Conservation (phyloP, 306 rosid species). For the Heteromeles arbutifolia region DNA sequence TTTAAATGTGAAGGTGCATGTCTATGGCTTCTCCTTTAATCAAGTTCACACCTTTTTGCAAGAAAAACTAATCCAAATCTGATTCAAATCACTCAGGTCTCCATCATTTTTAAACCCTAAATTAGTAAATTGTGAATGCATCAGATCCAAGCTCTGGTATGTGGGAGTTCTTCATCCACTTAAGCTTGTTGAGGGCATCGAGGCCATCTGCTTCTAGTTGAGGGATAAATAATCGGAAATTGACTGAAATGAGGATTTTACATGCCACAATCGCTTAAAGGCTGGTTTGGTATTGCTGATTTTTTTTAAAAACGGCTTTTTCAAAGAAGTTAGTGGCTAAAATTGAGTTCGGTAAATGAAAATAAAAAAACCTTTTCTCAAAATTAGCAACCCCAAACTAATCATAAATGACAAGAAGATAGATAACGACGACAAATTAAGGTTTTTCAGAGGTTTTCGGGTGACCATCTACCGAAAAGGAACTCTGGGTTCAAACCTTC, state of each 20-base stretch:
- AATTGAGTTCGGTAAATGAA: too few relatives aligned
- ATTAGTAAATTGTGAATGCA: too few relatives aligned
- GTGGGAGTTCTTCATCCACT: not conserved
- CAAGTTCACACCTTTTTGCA: constrained; percentile 1
- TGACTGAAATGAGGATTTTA: not conserved
- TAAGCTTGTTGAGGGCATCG: not conserved
- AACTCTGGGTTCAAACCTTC: too few relatives aligned
- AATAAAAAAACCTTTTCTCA: too few relatives aligned
- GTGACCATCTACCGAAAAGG: too few relatives aligned
- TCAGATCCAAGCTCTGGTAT: not conserved
- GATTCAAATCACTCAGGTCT: not conserved
- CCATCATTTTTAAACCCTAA: not conserved
- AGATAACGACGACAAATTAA: too few relatives aligned
- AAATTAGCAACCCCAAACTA: too few relatives aligned
- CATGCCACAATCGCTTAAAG: too few relatives aligned
- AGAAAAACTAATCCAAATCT: not conserved
- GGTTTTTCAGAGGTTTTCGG: too few relatives aligned
- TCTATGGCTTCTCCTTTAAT: not conserved
- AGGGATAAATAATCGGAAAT: not conserved
- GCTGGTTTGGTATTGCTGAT: too few relatives aligned
- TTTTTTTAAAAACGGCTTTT: too few relatives aligned
- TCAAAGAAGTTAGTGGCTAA: fast-evolving
- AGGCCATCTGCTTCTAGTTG: not conserved
- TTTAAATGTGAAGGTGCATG: constrained; percentile 2
- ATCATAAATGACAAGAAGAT: too few relatives aligned